phyloP scores from a whole-genome alignment of 371 early-diverging fungal species.

The Mucor indicus region DNA sequence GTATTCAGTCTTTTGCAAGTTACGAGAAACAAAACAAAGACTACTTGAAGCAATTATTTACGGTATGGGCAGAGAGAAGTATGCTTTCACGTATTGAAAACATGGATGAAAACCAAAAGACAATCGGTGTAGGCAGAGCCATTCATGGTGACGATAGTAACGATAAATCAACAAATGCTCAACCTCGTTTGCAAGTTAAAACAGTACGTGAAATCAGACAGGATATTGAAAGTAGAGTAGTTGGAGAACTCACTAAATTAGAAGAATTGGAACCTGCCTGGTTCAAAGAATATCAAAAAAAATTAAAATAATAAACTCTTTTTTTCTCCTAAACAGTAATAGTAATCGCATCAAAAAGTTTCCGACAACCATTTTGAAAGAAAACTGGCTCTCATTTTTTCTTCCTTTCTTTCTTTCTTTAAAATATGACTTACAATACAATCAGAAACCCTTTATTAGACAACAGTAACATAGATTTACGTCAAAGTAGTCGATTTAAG shows the following conservation, averaged over 20 bases:
- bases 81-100: constrained; percentile 17
- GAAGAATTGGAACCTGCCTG: constrained; percentile 20
- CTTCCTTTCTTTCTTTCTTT: neutral
- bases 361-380: neutral
- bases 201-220: constrained; percentile 11
- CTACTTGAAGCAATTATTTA: constrained; percentile 28
- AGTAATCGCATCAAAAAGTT: no score
- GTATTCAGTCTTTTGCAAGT: constrained; percentile 21
- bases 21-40: constrained; percentile 22
- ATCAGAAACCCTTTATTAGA: constrained; percentile 6
- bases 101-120: constrained; percentile 12
- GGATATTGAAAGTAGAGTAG: constrained; percentile 8
- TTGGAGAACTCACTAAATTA: constrained; percentile 11
- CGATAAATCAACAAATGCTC: neutral
- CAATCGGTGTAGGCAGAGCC: constrained; percentile 13
- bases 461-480: neutral
- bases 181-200: constrained; percentile 7
- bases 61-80: constrained; percentile 20
- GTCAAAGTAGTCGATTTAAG: neutral
- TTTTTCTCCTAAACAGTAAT: no score
- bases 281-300: constrained; percentile 20
- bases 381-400: neutral
- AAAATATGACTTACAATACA: constrained; percentile 1
- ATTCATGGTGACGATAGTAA: no score
- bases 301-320: constrained; percentile 3